phyloP scores from a whole-genome alignment of 2,329 filamentous ascomycete species.

The Truncatella angustata region DNA sequence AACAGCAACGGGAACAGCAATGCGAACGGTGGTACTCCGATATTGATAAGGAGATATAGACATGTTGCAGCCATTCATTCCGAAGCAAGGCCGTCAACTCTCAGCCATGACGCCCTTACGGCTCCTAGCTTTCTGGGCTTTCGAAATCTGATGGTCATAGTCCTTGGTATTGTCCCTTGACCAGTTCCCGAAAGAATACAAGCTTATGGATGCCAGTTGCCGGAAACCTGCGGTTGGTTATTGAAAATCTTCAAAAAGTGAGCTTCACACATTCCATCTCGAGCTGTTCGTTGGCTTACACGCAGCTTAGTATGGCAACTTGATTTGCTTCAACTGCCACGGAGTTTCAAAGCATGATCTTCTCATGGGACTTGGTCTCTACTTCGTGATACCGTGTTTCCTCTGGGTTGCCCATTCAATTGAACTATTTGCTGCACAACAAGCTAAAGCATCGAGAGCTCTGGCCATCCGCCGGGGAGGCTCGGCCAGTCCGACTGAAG shows the following conservation, averaged over 20 bases:
- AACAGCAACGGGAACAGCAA: slow-evolving; percentile 6
- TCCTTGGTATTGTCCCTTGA: slow-evolving; percentile 61
- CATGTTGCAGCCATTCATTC: slow-evolving; percentile 89
- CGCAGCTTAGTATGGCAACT: slow-evolving; percentile 75
- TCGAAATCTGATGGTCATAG: slow-evolving; percentile 92
- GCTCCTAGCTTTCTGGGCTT: slow-evolving; percentile 90
- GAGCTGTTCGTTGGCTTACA: slow-evolving; percentile 11
- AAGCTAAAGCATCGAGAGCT: slow-evolving; percentile 67
- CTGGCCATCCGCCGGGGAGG: slow-evolving; percentile 47
- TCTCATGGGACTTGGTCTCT: slow-evolving; percentile 72
- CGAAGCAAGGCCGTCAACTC: slow-evolving; percentile 67
- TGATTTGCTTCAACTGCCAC: slow-evolving; percentile 89
- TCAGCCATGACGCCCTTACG: slow-evolving; percentile 76
- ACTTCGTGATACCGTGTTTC: slow-evolving; percentile 85
- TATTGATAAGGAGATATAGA: slow-evolving; percentile 70
- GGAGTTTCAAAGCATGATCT: slow-evolving; percentile 81
- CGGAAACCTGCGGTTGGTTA: slow-evolving; percentile 88
- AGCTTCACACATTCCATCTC: background rate
- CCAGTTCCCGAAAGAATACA: background rate
- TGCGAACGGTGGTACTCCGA: slow-evolving; percentile 14
- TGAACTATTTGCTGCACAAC: slow-evolving; percentile 76
- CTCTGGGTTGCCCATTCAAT: slow-evolving; percentile 88
- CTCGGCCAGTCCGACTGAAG: slow-evolving; percentile 53
- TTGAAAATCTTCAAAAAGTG: slow-evolving; percentile 96
- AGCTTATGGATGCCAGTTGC: slow-evolving; percentile 57